Evolutionary conservation across 177 flowering plant genomes (phyloP), one percentile per base, ranked within the genome.

Genomic region (Vitis hybrid): DNA sequence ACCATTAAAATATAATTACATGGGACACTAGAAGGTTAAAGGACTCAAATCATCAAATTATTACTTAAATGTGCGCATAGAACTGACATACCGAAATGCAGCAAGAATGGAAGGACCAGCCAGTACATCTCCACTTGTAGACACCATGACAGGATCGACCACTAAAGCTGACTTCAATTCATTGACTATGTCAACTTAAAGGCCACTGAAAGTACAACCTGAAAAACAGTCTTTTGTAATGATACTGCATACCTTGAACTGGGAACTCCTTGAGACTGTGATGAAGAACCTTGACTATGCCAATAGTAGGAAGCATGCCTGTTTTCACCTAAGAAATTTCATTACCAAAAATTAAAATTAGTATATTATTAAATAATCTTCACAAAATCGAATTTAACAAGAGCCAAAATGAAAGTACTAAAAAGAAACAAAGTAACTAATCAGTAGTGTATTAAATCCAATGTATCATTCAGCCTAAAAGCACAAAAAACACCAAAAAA

Each of bases 91-190:
- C 99, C 91, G 80, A 59, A 93, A 79, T 16, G 50, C 80, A 69
- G 77, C 61, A 70, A 93, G 82, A 72, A 89, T 78, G 14, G 91
- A 81, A 68, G 98, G 82, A 70, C 87, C 97, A 59, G 98, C 92
- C 15, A 95, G 84, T 59, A 86, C 80, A 78, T 95, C 91, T 60
- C 99, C 99, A 78, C 98, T 93, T 63, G 99, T 93, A 65, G 99
- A 89, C 66, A 92, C 97, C 99, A 95, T 90, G 45, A 95, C 99
- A 69, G 97, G 99, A 80, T 95, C 99, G 77, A 95, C 94, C 57
- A 95, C 98, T 65, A 95, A 80, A 84, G 97, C 98, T 95, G 91
- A 85, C 87, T 90, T 88, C 82, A 85, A 58, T 67, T 19, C 58
- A 60, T 53, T 7, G 51, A 69, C 45, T 48, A 67, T 61, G 74